Base-by-base conservation (phyloP, 768 basidiomycete genomes). In the Pilatotrama ljubarskyi region DNA sequence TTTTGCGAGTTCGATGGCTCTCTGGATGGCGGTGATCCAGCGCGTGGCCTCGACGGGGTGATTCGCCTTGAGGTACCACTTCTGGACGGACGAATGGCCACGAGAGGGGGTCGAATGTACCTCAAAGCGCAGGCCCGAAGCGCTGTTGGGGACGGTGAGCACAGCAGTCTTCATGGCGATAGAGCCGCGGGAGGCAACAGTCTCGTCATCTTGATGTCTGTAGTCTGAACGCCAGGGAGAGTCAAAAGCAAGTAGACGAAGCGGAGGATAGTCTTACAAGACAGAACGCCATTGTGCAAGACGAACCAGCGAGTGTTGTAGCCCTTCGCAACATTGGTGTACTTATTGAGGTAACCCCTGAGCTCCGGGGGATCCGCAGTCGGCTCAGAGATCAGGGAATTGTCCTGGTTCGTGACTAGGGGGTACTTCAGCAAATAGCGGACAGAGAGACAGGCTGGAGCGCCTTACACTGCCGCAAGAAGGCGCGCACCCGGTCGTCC, bases 231-330 rank as follows among this genome's bases (percentile, higher is more conserved):
- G 43, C 35, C 17, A 25, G 18, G 17, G 5, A 56, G 20, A 22
- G 24, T 29, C 37, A 36, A 46, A 25, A 20, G 18, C 5, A 17
- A 26, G 15, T 29, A 11, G 22, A 24, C 20, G 11, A 2, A 32
- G 57, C 44, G 41, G 20, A 35, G 40, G 17, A 50, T 15, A 4
- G 35, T 58, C 90, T 24, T 69, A 91, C 92, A 94, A 17, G 90
- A 92, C n/a, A 95, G 72, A 24, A 90, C 78, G 0, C 93, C 95
- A 54, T 88, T 83, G 67, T 91, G 87, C 18, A 97, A 81, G 0
- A 96, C 92, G 68, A 98, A 96, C 93, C 94, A 97, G 0, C 95
- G 80, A 0, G 90, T 89, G 59, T 85, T 87, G 70, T 94, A 96
- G 0, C 95, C 95, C 65, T 85, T 87, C 0, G 93, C 92, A 38